phyloP scores from a whole-genome alignment of 805 yeast genomes.

The Ogataea henricii region DNA sequence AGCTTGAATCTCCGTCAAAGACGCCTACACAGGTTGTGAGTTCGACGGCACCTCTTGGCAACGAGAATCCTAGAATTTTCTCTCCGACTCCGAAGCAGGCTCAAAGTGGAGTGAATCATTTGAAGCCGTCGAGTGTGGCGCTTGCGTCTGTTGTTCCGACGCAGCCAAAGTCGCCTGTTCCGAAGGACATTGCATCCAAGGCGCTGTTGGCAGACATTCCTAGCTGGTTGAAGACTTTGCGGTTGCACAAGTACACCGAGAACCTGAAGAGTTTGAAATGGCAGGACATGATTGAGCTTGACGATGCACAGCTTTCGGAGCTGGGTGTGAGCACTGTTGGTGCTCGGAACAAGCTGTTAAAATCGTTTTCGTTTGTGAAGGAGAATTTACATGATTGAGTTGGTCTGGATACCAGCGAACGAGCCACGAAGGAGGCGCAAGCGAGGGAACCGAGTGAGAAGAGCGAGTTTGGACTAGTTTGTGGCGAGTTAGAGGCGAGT shows the following conservation, averaged over 20 bases:
- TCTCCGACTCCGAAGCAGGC: conserved; percentile 22
- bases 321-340: conserved; percentile 94
- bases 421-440: no score
- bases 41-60: background rate
- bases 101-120: conserved; percentile 6
- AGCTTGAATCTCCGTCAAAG: conserved; percentile 11
- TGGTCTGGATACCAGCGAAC: conserved; percentile 6
- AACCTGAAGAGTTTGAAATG: conserved; percentile 74
- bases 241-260: conserved; percentile 93
- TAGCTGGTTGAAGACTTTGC: conserved; percentile 84
- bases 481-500: no score
- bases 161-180: conserved; percentile 44
- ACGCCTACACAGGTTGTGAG: background rate
- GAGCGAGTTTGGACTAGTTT: no score
- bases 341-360: conserved; percentile 89
- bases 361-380: conserved; percentile 85
- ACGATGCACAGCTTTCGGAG: conserved; percentile 67
- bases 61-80: conserved; percentile 6
- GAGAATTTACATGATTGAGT: conserved; percentile 40
- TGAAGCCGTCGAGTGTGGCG: conserved; percentile 6
- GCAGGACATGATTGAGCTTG: conserved; percentile 72
- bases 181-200: conserved; percentile 52
- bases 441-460: no score
- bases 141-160: conserved; percentile 9
- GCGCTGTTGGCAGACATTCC: conserved; percentile 76